Percentiles rank a stretch among this genome's conserved stretches.
phyloP scores from a whole-genome alignment of 495 filamentous ascomycete genomes.

The Xylaria intraflava region DNA sequence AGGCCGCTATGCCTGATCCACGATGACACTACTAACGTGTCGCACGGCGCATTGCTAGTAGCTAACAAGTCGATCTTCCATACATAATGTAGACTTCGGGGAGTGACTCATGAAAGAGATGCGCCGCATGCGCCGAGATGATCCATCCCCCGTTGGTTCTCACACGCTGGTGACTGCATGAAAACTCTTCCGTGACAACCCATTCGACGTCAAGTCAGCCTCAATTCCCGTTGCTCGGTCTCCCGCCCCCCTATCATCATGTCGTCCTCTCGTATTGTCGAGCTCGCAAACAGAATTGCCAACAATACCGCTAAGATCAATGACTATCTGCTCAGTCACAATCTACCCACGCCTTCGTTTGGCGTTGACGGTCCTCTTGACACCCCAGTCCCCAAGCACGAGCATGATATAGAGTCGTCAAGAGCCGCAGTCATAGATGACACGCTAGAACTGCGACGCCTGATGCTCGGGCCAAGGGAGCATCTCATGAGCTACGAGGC shows the following conservation, averaged over 20 bases:
- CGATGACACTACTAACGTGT: no score
- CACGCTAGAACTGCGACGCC: slow-evolving; percentile 7
- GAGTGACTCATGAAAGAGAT: neutral
- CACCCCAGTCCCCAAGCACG: neutral
- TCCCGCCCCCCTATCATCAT: neutral
- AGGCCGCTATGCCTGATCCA: no score
- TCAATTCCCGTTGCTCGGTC: no score
- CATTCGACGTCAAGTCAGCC: no score
- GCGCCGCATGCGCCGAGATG: neutral
- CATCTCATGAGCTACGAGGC: slow-evolving; percentile 6
- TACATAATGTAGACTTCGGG: neutral
- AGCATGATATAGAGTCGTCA: slow-evolving; percentile 4
- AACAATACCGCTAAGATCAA: neutral
- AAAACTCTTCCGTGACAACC: no score
- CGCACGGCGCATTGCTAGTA: no score
- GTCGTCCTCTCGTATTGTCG: slow-evolving; percentile 1
- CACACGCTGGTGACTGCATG: no score
- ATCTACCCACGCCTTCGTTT: slow-evolving; percentile 9
- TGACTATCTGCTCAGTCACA: neutral
- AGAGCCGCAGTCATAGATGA: slow-evolving; percentile 8
- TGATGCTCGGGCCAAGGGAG: slow-evolving; percentile 9
- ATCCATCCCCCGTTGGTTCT: no score
- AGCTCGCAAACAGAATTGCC: slow-evolving; percentile 7
- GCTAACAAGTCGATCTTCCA: no score
- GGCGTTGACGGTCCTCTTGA: slow-evolving; percentile 6